Percentiles rank a stretch among this genome's conserved stretches.
Conservation (phyloP, 164 flowering plant genomes). For the Dillenia turbinata region DNA sequence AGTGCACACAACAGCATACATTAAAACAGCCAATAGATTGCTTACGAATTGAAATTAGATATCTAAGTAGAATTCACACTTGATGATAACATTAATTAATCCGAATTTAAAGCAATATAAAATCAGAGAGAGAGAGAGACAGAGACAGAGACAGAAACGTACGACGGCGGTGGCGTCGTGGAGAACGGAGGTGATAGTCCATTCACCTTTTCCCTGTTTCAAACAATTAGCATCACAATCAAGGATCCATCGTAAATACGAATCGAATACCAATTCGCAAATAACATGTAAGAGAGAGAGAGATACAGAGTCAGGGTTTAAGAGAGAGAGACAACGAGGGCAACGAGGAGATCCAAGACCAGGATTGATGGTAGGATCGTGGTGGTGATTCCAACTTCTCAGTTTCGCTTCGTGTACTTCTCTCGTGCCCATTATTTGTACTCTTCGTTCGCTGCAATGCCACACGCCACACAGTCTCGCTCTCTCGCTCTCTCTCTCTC, state of each 20-base stretch:
- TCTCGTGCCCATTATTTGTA: conserved; percentile 67
- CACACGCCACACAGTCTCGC: no score
- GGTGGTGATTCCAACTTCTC: conserved; percentile 58
- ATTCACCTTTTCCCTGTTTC: conserved; percentile 56
- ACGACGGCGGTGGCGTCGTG: conserved; percentile 87
- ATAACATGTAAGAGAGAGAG: conserved; percentile 6
- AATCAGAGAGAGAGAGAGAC: not conserved
- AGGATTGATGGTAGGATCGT: conserved; percentile 88
- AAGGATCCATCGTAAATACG: not conserved
- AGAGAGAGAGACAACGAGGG: conserved; percentile 88
- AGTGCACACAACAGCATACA: not conserved
- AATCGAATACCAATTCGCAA: conserved; percentile 9
- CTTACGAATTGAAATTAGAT: no score
- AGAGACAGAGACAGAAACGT: no score
- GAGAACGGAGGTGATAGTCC: conserved; percentile 71
- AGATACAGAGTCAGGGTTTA: conserved; percentile 52
- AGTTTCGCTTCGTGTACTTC: conserved; percentile 86
- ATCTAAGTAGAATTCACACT: no score
- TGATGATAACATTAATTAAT: no score
- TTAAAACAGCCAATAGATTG: not conserved
- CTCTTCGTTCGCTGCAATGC: no score
- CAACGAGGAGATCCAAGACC: conserved; percentile 89
- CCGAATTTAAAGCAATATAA: not conserved
- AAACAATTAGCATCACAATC: not conserved
- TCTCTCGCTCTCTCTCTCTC: no score